Evolutionary conservation across 148 eudicot genomes (phyloP), one percentile per base, ranked within the genome.

Genomic region (Drosera capensis): DNA sequence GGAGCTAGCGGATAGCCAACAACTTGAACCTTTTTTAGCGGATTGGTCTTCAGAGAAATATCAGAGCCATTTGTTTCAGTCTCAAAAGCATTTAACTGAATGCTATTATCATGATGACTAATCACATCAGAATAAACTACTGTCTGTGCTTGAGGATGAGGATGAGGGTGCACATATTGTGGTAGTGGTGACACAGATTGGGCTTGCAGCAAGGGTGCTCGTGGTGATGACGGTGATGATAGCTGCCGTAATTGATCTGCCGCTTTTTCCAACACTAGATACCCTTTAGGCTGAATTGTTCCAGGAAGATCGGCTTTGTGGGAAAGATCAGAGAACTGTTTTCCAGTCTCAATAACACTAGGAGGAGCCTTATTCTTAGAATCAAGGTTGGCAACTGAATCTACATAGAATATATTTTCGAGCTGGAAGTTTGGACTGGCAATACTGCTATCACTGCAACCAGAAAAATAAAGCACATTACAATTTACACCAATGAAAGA

Each of bases 391-490:
- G 29, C 60, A 2, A 57, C 57, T 42, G 92, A 55, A 48, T 84
- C 93, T 64, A 68, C 78, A 48, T 59, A 69, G n/a, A 55, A 47
- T 25, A 71, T 39, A 34, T 65, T 56, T 40, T 62, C 71, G 22
- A 74, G 71, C 47, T 68, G 70, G 26, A 65, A 52, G 46, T 58
- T 51, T 25, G 72, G 64, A 54, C 78, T 77, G 14, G 64, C 65
- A 46, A 45, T 57, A 54, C 64, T 67, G 59, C 60, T 67, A 39
- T 90, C 97, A 66, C 93, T 84, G 77, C 43, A 44, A 52, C 57
- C 30, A 34, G 4, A 40, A 4, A n/a, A n/a, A n/a, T n/a, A n/a
- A n/a, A n/a, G n/a, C n/a, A n/a, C n/a, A n/a, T n/a, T n/a, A n/a
- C n/a, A n/a, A n/a, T n/a, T n/a, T n/a, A n/a, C n/a, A n/a, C n/a